A percentile compares a stretch with the other conserved stretches of the same genome.
Evolutionary conservation across 257 asterid genomes (phyloP).

Genomic region (Solanum infundibuliforme): DNA sequence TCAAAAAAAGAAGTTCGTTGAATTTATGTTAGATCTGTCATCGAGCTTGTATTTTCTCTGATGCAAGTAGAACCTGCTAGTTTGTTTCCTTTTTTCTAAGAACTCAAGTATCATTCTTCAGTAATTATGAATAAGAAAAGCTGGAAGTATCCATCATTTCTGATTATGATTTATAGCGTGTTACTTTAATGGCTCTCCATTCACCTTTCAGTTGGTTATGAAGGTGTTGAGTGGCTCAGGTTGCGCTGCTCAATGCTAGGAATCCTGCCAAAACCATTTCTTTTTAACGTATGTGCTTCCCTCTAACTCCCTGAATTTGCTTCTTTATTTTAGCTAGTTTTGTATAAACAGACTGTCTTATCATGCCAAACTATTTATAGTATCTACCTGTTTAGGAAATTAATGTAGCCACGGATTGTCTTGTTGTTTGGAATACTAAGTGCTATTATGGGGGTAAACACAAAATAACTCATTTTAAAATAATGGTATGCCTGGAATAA

Average conservation of each 20-base stretch:
- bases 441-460: neutral
- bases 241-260: neutral
- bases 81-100: neutral
- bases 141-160: neutral
- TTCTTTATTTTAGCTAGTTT: neutral
- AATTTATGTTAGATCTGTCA: neutral
- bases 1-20: neutral
- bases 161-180: neutral
- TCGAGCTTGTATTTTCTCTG: neutral
- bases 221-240: constrained; percentile 2
- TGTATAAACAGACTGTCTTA: neutral
- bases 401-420: neutral
- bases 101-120: neutral
- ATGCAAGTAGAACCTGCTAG: neutral
- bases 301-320: neutral
- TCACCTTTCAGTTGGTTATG: neutral
- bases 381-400: neutral
- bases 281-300: neutral
- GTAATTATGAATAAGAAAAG: neutral
- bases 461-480: neutral
- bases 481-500: neutral
- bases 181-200: neutral
- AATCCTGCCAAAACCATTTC: neutral
- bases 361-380: neutral
- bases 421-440: neutral